Conservation (phyloP, 257 asterid genomes). For the Petunia secreta region DNA sequence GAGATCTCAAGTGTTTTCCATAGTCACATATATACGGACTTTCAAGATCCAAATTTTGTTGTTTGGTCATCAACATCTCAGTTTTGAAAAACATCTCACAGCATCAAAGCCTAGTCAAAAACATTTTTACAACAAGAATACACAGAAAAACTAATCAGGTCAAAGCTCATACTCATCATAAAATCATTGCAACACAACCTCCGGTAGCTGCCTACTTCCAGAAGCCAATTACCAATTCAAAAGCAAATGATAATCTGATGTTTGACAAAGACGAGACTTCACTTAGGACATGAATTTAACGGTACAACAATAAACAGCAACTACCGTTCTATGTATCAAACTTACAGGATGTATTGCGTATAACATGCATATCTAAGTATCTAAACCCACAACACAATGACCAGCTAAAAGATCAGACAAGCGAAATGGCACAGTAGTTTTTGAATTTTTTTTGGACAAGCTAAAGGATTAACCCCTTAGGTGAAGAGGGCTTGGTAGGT, state of each 20-base stretch:
- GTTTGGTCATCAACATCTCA: no score
- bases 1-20: no score
- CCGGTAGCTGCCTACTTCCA: neutral
- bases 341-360: neutral
- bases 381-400: constrained; percentile 2
- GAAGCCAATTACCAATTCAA: neutral
- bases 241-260: neutral
- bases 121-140: neutral
- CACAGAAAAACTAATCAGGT: constrained; percentile 4
- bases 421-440: constrained; percentile 12
- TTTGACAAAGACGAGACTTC: neutral
- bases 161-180: neutral
- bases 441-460: constrained; percentile 13
- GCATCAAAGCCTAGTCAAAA: neutral
- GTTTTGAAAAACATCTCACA: neutral
- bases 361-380: constrained; percentile 17
- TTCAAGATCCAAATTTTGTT: no score
- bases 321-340: constrained; percentile 11
- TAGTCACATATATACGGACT: no score
- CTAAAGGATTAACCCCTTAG: constrained; percentile 50
- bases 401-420: constrained; percentile 19
- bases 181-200: neutral
- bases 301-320: constrained; percentile 14
- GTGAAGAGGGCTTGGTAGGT: constrained; percentile 44
- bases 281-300: neutral